Base-by-base conservation (phyloP, 2,329 filamentous ascomycete genomes). In the Blastomyces gilchristii region DNA sequence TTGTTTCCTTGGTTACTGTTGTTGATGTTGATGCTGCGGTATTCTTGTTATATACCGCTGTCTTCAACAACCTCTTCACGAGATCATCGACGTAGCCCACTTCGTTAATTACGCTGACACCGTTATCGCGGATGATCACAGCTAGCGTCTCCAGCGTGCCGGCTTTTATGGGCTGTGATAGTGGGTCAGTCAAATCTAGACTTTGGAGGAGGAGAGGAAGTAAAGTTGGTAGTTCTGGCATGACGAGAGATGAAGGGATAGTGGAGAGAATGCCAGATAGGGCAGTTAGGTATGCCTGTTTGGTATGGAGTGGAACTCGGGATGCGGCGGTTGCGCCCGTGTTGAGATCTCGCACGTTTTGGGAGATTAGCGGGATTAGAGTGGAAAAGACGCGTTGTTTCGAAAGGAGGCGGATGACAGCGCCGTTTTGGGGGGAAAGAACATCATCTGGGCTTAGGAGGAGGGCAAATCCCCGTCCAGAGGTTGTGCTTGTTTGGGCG, bases 301-400 rank as follows among this genome's bases (percentile, higher is more conserved):
- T 88, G 14, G 74, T 67, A 18, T 65, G 25, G 63, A 69, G 74
- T 68, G 58, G 66, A 61, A n/a, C 64, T 64, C 9, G 63, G 58
- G 53, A 58, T 7, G 59, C 66, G 60, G 72, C 60, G 22, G 67
- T 60, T 18, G 66, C 63, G 18, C 69, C 61, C 54, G 70, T 67
- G 66, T 76, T 77, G 58, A 76, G 69, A 63, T 73, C 72, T 63
- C 78, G 79, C 69, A 86, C 84, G 3, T 78, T 75, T 34, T 77
- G 72, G 4, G 82, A 80, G 59, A 87, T 82, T 39, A 79, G 72
- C 0, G 85, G 85, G 1, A 84, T 77, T 4, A 85, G 77, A 18
- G 84, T 81, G 39, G 79, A 80, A 73, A 88, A 88, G 50, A 83
- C 79, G 65, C 83, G 84, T 68, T 88, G 86, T 69, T 85, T 86